Evolutionary conservation across 371 early-diverging fungal species (phyloP).

Genomic region (Mucor plumbeus): DNA sequence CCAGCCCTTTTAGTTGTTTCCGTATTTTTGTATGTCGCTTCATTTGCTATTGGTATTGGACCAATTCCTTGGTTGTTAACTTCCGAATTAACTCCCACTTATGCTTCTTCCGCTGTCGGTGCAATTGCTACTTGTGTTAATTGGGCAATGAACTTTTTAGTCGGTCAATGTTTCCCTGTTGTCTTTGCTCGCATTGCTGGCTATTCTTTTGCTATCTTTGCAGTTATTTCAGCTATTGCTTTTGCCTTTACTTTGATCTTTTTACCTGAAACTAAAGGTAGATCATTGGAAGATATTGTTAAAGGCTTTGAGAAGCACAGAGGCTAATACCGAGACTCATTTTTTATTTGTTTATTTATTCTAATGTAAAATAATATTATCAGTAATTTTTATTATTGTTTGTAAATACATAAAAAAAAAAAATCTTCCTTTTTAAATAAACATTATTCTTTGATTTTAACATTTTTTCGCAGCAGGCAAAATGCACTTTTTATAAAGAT

Average conservation of each 20-base stretch:
- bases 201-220: constrained; percentile 34
- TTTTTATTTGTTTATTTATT: background rate
- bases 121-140: constrained; percentile 64
- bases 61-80: constrained; percentile 84
- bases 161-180: constrained; percentile 32
- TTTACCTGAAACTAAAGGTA: constrained; percentile 84
- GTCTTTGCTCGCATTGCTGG: constrained; percentile 24
- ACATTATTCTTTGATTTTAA: too few relatives aligned
- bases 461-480: too few relatives aligned
- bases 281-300: constrained; percentile 66
- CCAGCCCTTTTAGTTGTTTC: constrained; percentile 63
- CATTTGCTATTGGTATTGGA: constrained; percentile 86
- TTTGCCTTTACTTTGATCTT: constrained; percentile 43
- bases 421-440: too few relatives aligned
- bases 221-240: constrained; percentile 28
- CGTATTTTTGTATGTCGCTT: constrained; percentile 80
- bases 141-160: constrained; percentile 53
- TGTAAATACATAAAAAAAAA: too few relatives aligned
- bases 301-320: background rate
- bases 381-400: too few relatives aligned
- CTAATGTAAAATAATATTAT: too few relatives aligned
- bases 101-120: constrained; percentile 63
- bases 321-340: background rate
- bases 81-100: constrained; percentile 72
- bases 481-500: too few relatives aligned